Conservation (phyloP, 345 rosid genomes). For the Populus deltoides region DNA sequence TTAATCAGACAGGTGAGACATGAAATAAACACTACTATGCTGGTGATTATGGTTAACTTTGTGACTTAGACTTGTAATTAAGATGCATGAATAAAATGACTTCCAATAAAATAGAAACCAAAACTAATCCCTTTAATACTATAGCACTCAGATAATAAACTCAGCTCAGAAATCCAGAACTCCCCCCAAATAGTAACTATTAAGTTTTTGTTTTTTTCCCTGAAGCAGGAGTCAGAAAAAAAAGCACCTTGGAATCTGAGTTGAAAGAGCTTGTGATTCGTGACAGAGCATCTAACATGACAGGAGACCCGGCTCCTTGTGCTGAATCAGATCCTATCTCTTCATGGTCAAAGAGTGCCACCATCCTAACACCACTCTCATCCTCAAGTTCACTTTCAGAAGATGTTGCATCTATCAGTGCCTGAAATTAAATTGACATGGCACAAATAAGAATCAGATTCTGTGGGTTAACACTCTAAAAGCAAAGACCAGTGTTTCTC, state of each 20-base stretch:
- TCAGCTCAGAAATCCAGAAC: neutral
- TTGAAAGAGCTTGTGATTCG: conserved; percentile 70
- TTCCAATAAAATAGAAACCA: neutral
- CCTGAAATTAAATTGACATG: conserved; percentile 45
- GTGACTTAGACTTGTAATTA: neutral
- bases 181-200: neutral
- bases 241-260: conserved; percentile 63
- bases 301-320: conserved; percentile 98
- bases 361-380: conserved; percentile 87
- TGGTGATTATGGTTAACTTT: neutral
- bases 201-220: neutral
- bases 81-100: neutral
- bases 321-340: conserved; percentile 96
- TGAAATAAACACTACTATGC: neutral
- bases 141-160: neutral
- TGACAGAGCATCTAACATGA: conserved; percentile 86
- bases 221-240: neutral
- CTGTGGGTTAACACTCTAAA: neutral
- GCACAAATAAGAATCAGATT: neutral
- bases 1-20: neutral
- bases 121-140: neutral
- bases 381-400: conserved; percentile 61
- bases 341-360: conserved; percentile 95
- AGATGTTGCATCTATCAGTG: conserved; percentile 73
- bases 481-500: neutral